Evolutionary conservation across 352 stramenopile species (phyloP).

Genomic region (Pythium rishiriense): DNA sequence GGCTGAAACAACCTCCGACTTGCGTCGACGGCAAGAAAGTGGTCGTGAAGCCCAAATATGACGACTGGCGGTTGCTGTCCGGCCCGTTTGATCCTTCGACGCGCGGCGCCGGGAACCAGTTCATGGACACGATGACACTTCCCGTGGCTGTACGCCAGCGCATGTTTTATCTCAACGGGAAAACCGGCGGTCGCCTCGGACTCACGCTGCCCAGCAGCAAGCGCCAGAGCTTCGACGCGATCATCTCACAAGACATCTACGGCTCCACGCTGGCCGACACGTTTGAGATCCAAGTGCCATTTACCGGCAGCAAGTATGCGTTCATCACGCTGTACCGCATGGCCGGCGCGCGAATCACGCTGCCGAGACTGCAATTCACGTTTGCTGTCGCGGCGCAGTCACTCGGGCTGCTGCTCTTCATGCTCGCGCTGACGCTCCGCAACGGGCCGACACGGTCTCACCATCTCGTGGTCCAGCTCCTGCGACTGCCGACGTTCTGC

Average conservation of each 20-base stretch:
- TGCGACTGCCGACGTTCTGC: slow-evolving; percentile 37
- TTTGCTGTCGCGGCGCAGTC: slow-evolving; percentile 40
- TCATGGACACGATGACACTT: slow-evolving; percentile 36
- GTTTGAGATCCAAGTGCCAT: slow-evolving; percentile 32
- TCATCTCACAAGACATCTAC: slow-evolving; percentile 36
- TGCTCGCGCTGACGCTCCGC: slow-evolving; percentile 28
- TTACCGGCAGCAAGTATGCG: slow-evolving; percentile 25
- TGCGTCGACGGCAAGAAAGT: slow-evolving; percentile 14
- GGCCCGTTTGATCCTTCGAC: slow-evolving; percentile 1
- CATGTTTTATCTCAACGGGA: slow-evolving; percentile 38
- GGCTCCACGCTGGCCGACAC: slow-evolving; percentile 34
- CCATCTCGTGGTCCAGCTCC: slow-evolving; percentile 36
- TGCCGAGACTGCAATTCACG: slow-evolving; percentile 38
- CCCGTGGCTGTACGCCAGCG: slow-evolving; percentile 26
- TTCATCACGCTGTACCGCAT: slow-evolving; percentile 36
- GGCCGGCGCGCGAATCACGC: slow-evolving; percentile 26
- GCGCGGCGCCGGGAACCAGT: slow-evolving; percentile 28
- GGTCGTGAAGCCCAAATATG: not conserved
- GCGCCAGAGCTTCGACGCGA: slow-evolving; percentile 36
- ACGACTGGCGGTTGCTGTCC: slow-evolving; percentile 8
- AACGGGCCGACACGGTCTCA: slow-evolving; percentile 33
- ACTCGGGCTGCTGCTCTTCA: slow-evolving; percentile 32
- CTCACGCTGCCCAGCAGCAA: slow-evolving; percentile 34
- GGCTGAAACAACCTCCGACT: slow-evolving; percentile 18
- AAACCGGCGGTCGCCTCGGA: slow-evolving; percentile 26